Evolutionary conservation across 345 rosid genomes (phyloP), one percentile per base, ranked within the genome.

Genomic region (Linum lewisii): DNA sequence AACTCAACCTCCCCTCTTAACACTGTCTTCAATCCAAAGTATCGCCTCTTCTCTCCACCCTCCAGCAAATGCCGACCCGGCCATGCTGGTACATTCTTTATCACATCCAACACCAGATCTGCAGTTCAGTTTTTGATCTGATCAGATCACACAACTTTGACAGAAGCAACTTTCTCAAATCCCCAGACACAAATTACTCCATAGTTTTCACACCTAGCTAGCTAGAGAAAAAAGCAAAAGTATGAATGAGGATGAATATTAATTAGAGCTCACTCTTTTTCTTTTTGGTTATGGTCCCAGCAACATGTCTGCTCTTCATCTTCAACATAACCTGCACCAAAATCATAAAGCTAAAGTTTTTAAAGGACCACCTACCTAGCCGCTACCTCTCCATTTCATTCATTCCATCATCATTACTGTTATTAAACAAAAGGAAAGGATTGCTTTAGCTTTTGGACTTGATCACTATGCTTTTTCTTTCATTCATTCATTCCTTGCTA

Each of bases 291-390:
- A 89, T 70, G 77, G 99, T 85, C 83, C 95, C 89, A 70, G 85
- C 94, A 53, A 87, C 88, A 72, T 93, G 97, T 59, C 66, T 93
- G 57, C 99, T 93, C 94, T 93, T 93, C 95, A 83, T 93, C 91
- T 93, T 93, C 81, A 89, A 61, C 72, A 73, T 93, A 64, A 93
- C 99, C 99, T 92, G 68, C 69, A 78, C 34, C 62, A 66, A 66
- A 66, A 47, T 70, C 16, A 16, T 42, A 42, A 42, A 11, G 18
- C 15, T 3, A 74, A 71, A 61, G 65, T 47, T n/a, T n/a, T n/a
- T 65, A 75, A 75, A 76, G 45, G 37, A 24, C 59, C 26, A 57
- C 19, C 36, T 45, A 53, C 68, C 45, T 44, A 58, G 21, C 23
- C 19, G 61, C 29, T 51, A 42, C 36, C n/a, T n/a, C 57, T 57